Evolutionary conservation across 495 filamentous ascomycete species (phyloP).

Genomic region (Penicillium egyptiacum): DNA sequence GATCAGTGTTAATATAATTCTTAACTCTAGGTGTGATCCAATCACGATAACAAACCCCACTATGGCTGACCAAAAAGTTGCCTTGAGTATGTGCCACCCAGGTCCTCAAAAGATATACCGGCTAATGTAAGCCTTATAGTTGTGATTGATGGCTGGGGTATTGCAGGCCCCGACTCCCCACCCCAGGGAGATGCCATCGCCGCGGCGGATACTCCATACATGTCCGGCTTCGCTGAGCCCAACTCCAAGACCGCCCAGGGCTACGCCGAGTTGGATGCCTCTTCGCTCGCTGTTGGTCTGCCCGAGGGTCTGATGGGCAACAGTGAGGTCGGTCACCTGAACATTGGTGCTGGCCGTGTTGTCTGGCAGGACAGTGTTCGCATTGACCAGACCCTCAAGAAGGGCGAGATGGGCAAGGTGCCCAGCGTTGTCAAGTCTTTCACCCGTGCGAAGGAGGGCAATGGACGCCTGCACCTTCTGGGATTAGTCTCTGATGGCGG

Average conservation of each 20-base stretch:
- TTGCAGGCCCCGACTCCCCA: conserved; percentile 73
- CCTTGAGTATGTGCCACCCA: conserved; percentile 66
- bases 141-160: conserved; percentile 98
- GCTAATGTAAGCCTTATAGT: conserved; percentile 51
- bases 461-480: conserved; percentile 86
- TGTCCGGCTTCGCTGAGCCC: conserved; percentile 70
- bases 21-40: conserved; percentile 24
- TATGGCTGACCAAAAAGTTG: conserved; percentile 90
- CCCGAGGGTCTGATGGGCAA: conserved; percentile 99
- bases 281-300: conserved; percentile 90
- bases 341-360: conserved; percentile 96
- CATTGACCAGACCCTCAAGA: conserved; percentile 94
- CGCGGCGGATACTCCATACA: conserved; percentile 84
- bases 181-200: conserved; percentile 91
- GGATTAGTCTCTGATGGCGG: conserved; percentile 93
- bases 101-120: conserved; percentile 13
- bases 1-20: conserved; percentile 18
- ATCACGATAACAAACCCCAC: conserved; percentile 28
- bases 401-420: conserved; percentile 74
- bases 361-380: conserved; percentile 99
- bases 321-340: conserved; percentile 96
- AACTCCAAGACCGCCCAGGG: conserved; percentile 69
- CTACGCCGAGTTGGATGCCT: conserved; percentile 88
- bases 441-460: conserved; percentile 78
- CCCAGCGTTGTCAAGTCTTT: conserved; percentile 76